These are phyloP conservation scores for Aegilops longissima DNA, from an alignment of 176 grass and related monocot species.

Conservation along the genomic window DNA sequence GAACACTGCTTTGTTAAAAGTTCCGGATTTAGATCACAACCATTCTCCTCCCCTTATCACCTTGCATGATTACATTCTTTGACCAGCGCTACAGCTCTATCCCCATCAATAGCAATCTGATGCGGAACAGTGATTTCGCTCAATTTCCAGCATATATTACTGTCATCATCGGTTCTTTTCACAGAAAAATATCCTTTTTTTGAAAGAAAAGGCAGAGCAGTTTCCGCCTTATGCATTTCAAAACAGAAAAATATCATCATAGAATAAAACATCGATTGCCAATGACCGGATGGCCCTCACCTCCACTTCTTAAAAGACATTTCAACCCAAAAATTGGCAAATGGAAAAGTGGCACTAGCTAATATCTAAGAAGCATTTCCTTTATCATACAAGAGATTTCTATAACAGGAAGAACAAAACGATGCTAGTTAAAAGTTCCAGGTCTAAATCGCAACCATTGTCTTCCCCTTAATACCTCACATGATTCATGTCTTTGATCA, in stretches of 20 bases:
- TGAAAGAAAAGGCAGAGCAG: no score
- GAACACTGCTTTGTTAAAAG: background rate
- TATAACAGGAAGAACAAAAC: background rate
- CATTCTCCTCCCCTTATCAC: background rate
- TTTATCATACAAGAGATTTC: background rate
- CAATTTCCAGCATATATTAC: background rate
- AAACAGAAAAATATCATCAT: background rate
- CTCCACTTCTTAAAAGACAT: background rate
- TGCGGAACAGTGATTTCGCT: background rate
- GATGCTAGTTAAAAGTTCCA: background rate
- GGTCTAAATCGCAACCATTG: background rate
- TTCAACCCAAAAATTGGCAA: background rate
- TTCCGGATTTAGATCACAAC: background rate
- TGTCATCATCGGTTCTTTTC: background rate
- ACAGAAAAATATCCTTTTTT: no score
- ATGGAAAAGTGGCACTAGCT: background rate
- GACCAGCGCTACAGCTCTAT: background rate
- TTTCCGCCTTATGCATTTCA: no score
- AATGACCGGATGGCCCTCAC: background rate
- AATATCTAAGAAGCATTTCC: background rate
- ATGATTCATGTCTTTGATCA: background rate
- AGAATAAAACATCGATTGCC: background rate
- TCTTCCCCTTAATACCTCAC: background rate
- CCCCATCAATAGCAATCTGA: background rate
- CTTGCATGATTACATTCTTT: background rate